Conservation (phyloP, 2,329 filamentous ascomycete genomes). For the Pseudopyricularia javanii region DNA sequence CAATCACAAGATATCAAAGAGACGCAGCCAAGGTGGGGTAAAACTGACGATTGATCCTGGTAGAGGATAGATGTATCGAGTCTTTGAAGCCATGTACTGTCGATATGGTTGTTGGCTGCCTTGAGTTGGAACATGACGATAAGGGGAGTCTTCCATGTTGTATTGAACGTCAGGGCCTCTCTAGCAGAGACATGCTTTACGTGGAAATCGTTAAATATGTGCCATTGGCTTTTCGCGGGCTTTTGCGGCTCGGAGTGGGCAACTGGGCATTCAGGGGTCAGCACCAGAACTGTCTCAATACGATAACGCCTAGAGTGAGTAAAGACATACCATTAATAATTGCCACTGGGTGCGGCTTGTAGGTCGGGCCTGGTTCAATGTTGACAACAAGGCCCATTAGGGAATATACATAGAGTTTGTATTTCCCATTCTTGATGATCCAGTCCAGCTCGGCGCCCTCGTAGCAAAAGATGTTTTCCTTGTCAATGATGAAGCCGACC, state of each 20-base stretch:
- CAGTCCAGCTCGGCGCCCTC: slow-evolving; percentile 81
- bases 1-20: background rate
- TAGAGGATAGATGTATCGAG: slow-evolving; percentile 81
- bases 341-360: slow-evolving; percentile 83
- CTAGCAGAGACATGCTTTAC: slow-evolving; percentile 69
- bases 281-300: background rate
- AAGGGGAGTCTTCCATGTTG: slow-evolving; percentile 84
- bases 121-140: slow-evolving; percentile 81
- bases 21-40: background rate
- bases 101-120: slow-evolving; percentile 66
- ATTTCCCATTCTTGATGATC: slow-evolving; percentile 66
- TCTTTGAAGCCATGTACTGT: slow-evolving; percentile 72
- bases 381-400: slow-evolving; percentile 82
- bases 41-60: slow-evolving; percentile 45
- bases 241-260: slow-evolving; percentile 50
- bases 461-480: slow-evolving; percentile 84
- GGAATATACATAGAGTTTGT: slow-evolving; percentile 80
- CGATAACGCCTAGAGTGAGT: background rate
- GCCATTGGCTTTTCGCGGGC: slow-evolving; percentile 63
- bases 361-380: slow-evolving; percentile 73
- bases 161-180: slow-evolving; percentile 81
- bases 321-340: slow-evolving; percentile 63
- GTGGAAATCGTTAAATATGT: slow-evolving; percentile 94
- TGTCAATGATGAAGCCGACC: slow-evolving; percentile 78
- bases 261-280: slow-evolving; percentile 26